Conservation (phyloP, 495 filamentous ascomycete species). For the Collariella sp. region DNA sequence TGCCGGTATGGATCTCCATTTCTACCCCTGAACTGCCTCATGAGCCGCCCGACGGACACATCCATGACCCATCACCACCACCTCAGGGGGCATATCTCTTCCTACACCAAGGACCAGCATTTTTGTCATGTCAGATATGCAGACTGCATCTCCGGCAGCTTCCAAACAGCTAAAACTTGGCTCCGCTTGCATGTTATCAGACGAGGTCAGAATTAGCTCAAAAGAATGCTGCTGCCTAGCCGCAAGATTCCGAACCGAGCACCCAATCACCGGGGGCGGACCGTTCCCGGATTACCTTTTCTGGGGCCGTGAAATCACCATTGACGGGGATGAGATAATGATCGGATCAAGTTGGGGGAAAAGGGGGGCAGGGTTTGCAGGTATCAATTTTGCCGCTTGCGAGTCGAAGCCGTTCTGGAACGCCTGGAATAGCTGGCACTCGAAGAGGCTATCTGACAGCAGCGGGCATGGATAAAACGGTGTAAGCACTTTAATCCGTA, state of each 20-base stretch:
- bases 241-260: neutral
- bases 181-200: neutral
- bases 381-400: too few species aligned
- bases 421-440: too few species aligned
- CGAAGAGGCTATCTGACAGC: neutral
- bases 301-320: neutral
- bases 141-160: neutral
- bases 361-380: neutral
- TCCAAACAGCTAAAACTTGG: too few species aligned
- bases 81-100: neutral
- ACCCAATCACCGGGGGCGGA: conserved; percentile 1
- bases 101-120: neutral
- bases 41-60: too few species aligned
- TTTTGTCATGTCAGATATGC: conserved; percentile 4
- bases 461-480: too few species aligned
- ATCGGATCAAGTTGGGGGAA: neutral
- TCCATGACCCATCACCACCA: neutral
- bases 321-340: neutral
- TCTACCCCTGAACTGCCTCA: too few species aligned
- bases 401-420: too few species aligned
- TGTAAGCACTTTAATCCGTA: too few species aligned
- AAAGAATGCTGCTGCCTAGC: conserved; percentile 15
- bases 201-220: conserved; percentile 8
- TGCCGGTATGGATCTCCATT: neutral
- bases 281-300: neutral